Base-by-base conservation (phyloP, 164 flowering plant species). In the Kingdonia uniflora region DNA sequence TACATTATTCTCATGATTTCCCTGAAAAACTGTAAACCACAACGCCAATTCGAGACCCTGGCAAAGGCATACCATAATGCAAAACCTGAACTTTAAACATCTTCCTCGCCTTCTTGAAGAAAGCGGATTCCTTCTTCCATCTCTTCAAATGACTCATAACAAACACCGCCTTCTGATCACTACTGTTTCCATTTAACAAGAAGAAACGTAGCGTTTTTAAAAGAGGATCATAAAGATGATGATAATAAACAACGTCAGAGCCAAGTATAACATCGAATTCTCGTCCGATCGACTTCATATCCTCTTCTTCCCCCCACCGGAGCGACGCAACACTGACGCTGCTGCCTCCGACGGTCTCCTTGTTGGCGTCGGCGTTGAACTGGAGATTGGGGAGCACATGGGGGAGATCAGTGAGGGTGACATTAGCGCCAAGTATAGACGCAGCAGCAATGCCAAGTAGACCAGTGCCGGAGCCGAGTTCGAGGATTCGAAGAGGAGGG, bases 391-490 rank as follows among this genome's bases (percentile, higher is more conserved):
- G 73, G 25, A 82, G 53, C 19, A 83, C 97, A 56, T 80, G 83
- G 0, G 95, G 86, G 48, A 94, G 90, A 63, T 94, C 99, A 0
- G 97, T 84, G 60, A 87, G 64, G 15, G 84, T 83, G 26, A 85
- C 85, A 4, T 59, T 42, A 14, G 88, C 95, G 1, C 75, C 72
- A 15, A 94, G 81, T 1, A 71, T 56, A 5, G 73, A 76, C 2
- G 97, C 95, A 0, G 97, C 96, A 1, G 85, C 75, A 16, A 94
- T 81, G 33, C 97, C 99, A 5, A 80, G 95, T 6, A 89, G 61
- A 35, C 99, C 99, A 0, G 97, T 94, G 20, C 99, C 97, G 2
- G 97, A 86, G 1, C 99, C 99, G 20, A 94, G 82, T 73, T 94
- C 99, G 16, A 94, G 85, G 29, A 86, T 62, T n/a, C 76, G 80